Base-by-base conservation (phyloP, 2,329 filamentous ascomycete species). In the Thielaviopsis musarum region DNA sequence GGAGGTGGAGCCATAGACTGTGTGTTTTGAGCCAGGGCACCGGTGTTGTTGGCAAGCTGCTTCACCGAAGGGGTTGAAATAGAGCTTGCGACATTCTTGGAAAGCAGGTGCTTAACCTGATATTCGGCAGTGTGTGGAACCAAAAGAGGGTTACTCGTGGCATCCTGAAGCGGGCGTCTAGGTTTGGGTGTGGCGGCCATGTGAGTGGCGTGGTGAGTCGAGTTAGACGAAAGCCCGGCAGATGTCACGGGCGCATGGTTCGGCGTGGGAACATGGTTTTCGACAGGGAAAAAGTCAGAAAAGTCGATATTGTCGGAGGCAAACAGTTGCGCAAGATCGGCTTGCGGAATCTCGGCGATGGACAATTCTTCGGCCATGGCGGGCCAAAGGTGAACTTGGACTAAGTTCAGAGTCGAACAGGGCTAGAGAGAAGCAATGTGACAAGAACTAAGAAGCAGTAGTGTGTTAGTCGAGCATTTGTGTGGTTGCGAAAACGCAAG, bases 1-100 rank as follows among this genome's bases (percentile, higher is more conserved):
- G 73, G 70, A 1, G 86, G 85, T 34, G 84, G 85, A 55, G 82
- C 79, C 73, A 89, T 84, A 51, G 78, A 74, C 30, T 26, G 51
- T 5, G 54, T 12, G 34, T 38, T 10, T 38, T 38, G 15, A n/a
- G 13, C 3, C 17, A n/a, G 38, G 17, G 15, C 38, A 17, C 38
- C 38, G 5, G 17, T 45, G 13, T n/a, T 45, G 38, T 6, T 15
- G 38, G 15, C 15, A 45, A 2, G n/a, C 38, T 5, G 12, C 38
- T 45, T 45, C 13, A n/a, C 10, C 13, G 38, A 5, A 45, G 38
- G 17, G 17, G 38, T n/a, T n/a, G 38, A 45, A 45, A 10, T 4
- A 45, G 38, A 17, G 38, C 38, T 45, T 17, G 38, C 12, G 15
- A 45, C 38, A 45, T n/a, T 45, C 15, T n/a, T 17, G 38, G 38